phyloP scores from a whole-genome alignment of 2,329 filamentous ascomycete species.

The Paramyrothecium sp. region DNA sequence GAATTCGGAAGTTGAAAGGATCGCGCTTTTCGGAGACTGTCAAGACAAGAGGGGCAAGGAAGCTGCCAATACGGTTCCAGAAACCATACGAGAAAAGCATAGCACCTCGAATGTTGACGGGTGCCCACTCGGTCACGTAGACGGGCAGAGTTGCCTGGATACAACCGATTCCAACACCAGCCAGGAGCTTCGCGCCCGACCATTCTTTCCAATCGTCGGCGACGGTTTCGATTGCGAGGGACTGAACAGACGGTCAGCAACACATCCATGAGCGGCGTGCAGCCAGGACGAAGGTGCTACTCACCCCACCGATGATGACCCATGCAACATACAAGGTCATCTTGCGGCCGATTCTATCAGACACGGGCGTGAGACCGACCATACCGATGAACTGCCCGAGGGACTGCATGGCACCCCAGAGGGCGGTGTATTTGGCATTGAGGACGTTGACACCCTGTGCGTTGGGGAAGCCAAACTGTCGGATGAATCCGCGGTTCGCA shows the following conservation, averaged over 20 bases:
- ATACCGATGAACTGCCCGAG: slow-evolving; percentile 10
- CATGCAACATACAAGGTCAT: slow-evolving; percentile 9
- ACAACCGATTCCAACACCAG: slow-evolving; percentile 8
- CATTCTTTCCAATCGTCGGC: slow-evolving; percentile 11
- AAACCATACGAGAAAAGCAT: slow-evolving; percentile 10
- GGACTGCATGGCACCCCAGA: slow-evolving; percentile 10
- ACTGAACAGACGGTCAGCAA: neutral
- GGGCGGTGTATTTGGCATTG: slow-evolving; percentile 9
- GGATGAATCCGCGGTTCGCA: slow-evolving; percentile 11
- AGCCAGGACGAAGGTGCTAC: neutral
- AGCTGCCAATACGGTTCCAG: slow-evolving; percentile 12
- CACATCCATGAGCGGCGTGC: too few species aligned
- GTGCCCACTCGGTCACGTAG: slow-evolving; percentile 11
- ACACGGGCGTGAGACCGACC: slow-evolving; percentile 6
- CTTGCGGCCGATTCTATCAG: slow-evolving; percentile 8
- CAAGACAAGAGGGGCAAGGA: slow-evolving; percentile 12
- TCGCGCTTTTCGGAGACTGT: slow-evolving; percentile 9
- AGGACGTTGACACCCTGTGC: slow-evolving; percentile 1
- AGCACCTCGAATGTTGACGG: slow-evolving; percentile 11
- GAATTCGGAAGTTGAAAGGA: slow-evolving; percentile 9
- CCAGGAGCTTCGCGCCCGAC: slow-evolving; percentile 13
- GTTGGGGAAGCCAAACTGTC: slow-evolving; percentile 6
- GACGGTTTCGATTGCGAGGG: slow-evolving; percentile 6
- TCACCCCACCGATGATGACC: slow-evolving; percentile 8
- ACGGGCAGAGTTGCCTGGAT: slow-evolving; percentile 8